Evolutionary conservation across 164 flowering plant species (phyloP).

Genomic region (Piper betle): DNA sequence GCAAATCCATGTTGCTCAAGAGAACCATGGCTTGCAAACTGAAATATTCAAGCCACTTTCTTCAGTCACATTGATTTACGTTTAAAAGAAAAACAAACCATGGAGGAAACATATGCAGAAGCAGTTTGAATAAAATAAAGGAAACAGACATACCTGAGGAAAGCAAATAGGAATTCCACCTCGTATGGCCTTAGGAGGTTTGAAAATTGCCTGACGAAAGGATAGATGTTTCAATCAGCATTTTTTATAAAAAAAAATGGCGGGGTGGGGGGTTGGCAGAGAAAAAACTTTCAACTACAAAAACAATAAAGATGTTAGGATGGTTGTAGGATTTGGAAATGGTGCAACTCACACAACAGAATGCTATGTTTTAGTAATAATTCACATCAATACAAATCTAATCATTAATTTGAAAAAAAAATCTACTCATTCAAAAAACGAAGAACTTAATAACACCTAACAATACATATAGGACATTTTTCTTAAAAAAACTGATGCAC

Average conservation of each 20-base stretch:
- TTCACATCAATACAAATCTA: neutral
- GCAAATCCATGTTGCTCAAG: conserved; percentile 93
- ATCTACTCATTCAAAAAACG: neutral
- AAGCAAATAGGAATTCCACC: conserved; percentile 98
- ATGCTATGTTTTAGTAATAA: neutral
- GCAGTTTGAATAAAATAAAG: neutral
- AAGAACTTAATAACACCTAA: neutral
- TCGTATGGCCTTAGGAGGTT: conserved; percentile 88
- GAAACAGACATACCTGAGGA: conserved; percentile 59
- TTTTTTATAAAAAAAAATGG: neutral
- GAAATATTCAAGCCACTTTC: conserved; percentile 11
- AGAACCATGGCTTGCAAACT: conserved; percentile 62
- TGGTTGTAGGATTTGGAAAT: neutral
- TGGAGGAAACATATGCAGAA: too few species aligned
- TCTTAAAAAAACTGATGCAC: too few species aligned
- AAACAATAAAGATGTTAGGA: neutral
- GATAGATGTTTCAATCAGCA: neutral
- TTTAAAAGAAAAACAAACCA: neutral
- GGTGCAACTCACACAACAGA: neutral
- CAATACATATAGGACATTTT: too few species aligned
- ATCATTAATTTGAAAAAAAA: neutral
- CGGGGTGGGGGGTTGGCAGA: too few species aligned
- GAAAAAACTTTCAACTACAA: neutral
- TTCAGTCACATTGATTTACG: neutral
- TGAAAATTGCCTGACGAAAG: conserved; percentile 48